phyloP scores from a whole-genome alignment of 129 eudicot species.

The Ambrosia artemisiifolia region DNA sequence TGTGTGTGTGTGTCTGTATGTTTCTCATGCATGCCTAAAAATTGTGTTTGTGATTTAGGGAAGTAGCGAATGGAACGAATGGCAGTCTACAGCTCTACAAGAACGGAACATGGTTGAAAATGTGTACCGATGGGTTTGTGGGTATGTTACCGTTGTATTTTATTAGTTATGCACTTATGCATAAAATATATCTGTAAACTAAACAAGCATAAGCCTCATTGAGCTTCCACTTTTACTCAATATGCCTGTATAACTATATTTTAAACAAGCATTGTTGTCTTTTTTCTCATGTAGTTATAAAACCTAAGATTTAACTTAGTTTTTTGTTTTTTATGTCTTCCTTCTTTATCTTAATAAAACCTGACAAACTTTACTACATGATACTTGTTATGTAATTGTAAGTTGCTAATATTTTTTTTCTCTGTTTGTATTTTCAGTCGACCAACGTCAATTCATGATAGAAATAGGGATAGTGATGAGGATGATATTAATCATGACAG shows the following conservation, averaged over 20 bases:
- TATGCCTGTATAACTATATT: background rate
- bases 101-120: conserved; percentile 74
- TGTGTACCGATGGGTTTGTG: conserved; percentile 96
- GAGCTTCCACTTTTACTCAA: background rate
- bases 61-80: conserved; percentile 73
- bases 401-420: background rate
- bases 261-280: background rate
- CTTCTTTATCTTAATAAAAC: background rate
- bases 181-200: background rate
- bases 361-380: background rate
- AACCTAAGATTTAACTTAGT: background rate
- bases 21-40: background rate
- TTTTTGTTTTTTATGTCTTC: background rate
- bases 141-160: conserved; percentile 46
- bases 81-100: conserved; percentile 78
- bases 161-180: background rate
- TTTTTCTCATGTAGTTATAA: background rate
- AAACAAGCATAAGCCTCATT: background rate
- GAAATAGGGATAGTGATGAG: conserved; percentile 92
- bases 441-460: conserved; percentile 83
- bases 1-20: background rate
- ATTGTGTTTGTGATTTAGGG: conserved; percentile 39
- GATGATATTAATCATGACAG: conserved; percentile 70
- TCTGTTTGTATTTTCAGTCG: conserved; percentile 44
- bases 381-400: background rate